Evolutionary conservation across 768 basidiomycete species (phyloP).

Genomic region (Pulveroboletus sp.): DNA sequence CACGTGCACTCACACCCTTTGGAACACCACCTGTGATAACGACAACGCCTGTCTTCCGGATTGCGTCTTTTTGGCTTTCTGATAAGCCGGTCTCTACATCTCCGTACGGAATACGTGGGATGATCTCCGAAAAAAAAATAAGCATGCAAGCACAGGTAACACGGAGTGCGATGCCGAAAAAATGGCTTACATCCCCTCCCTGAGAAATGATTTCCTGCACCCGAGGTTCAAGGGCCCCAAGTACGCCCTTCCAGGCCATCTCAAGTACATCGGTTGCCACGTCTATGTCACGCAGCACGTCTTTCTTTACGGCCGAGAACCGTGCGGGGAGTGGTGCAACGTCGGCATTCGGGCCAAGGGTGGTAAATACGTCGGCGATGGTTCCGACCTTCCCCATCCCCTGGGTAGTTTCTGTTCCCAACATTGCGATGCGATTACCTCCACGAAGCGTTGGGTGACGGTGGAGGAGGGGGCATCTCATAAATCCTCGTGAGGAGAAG

Average conservation of each 20-base stretch:
- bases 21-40: conserved; percentile 56
- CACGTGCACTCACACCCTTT: conserved; percentile 37
- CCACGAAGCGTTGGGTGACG: not conserved
- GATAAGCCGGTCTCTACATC: conserved; percentile 47
- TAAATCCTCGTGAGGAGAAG: not conserved
- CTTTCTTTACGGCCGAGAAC: conserved; percentile 57
- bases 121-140: conserved; percentile 32
- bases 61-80: conserved; percentile 36
- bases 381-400: conserved; percentile 30
- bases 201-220: conserved; percentile 43
- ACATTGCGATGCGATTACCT: not conserved
- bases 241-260: conserved; percentile 52
- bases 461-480: not conserved
- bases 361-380: conserved; percentile 45
- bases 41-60: conserved; percentile 51
- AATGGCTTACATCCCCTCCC: conserved; percentile 42
- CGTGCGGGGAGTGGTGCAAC: conserved; percentile 46
- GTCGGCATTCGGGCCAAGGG: conserved; percentile 36
- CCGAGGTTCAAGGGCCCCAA: conserved; percentile 43
- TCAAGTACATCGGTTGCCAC: conserved; percentile 26
- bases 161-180: not conserved
- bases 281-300: conserved; percentile 40
- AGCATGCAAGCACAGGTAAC: not conserved
- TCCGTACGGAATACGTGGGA: conserved; percentile 46
- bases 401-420: conserved; percentile 10